Evolutionary conservation across 2,329 filamentous ascomycete species (phyloP).

Genomic region (Microcera coccophila): DNA sequence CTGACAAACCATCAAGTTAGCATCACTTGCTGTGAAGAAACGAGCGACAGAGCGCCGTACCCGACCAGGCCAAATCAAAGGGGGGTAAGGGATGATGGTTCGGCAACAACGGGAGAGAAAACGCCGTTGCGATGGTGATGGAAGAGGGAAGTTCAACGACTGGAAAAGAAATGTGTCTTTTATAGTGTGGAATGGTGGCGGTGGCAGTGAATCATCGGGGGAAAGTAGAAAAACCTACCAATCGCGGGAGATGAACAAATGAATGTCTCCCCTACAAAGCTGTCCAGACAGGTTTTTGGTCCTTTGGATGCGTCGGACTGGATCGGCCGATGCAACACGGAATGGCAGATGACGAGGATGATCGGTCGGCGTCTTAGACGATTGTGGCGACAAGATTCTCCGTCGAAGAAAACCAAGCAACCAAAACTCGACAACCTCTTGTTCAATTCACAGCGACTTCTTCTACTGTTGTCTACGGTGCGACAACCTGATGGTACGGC

Average conservation of each 20-base stretch:
- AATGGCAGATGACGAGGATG: constrained; percentile 6
- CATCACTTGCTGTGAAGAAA: constrained; percentile 9
- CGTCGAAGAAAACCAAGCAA: constrained; percentile 14
- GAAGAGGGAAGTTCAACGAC: constrained; percentile 17
- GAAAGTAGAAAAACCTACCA: constrained; percentile 47
- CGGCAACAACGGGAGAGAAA: constrained; percentile 3
- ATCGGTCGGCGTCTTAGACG: constrained; percentile 4
- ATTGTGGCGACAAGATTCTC: constrained; percentile 4
- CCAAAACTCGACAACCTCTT: constrained; percentile 17
- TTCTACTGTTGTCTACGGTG: constrained; percentile 38
- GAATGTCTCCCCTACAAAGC: constrained; percentile 83
- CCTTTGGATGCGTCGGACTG: constrained; percentile 17
- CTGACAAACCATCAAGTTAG: constrained; percentile 28
- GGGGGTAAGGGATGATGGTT: neutral
- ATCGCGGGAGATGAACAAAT: constrained; percentile 91
- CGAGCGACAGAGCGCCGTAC: constrained; percentile 17
- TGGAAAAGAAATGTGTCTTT: constrained; percentile 22
- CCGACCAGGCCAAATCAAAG: constrained; percentile 10
- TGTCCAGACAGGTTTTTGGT: constrained; percentile 30
- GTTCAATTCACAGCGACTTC: constrained; percentile 32
- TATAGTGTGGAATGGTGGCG: constrained; percentile 22
- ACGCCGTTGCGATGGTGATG: constrained; percentile 19
- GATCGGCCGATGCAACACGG: constrained; percentile 19
- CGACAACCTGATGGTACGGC: constrained; percentile 33
- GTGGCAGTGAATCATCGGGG: constrained; percentile 23